Conservation (phyloP, 2,329 filamentous ascomycete species). For the Claviceps purpurea region DNA sequence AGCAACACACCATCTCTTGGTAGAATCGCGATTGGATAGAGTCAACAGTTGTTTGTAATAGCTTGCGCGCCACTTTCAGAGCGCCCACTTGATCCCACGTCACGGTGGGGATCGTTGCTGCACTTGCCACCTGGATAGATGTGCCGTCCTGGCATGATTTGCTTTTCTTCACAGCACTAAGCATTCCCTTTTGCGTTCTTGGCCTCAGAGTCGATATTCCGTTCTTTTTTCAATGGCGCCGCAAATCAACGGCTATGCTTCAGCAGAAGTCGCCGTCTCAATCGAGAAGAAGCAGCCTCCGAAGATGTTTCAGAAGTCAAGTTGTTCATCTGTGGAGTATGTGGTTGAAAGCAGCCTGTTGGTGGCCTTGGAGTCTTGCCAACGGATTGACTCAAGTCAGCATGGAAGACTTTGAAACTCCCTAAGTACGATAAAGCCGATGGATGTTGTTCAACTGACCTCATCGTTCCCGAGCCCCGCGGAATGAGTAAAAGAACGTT, state of each 20-base stretch:
- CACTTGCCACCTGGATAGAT: too few species aligned
- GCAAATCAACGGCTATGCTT: not conserved
- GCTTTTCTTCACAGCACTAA: too few species aligned
- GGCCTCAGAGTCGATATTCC: too few species aligned
- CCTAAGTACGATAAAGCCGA: slow-evolving; percentile 10
- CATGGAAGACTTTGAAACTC: slow-evolving; percentile 9
- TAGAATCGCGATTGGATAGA: too few species aligned
- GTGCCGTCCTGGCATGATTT: too few species aligned
- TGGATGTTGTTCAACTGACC: slow-evolving; percentile 28
- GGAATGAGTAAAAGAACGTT: slow-evolving; percentile 74
- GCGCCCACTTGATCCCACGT: slow-evolving; percentile 91
- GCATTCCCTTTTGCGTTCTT: too few species aligned
- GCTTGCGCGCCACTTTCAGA: slow-evolving; percentile 61
- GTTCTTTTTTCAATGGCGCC: too few species aligned
- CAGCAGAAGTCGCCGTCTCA: not conserved
- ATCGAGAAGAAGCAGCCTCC: slow-evolving; percentile 15
- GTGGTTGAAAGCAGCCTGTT: slow-evolving; percentile 10
- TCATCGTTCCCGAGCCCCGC: slow-evolving; percentile 65
- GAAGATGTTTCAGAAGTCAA: slow-evolving; percentile 19
- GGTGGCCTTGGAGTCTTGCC: slow-evolving; percentile 18
- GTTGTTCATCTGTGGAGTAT: slow-evolving; percentile 18
- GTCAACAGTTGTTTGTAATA: slow-evolving; percentile 35
- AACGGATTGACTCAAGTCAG: slow-evolving; percentile 9
- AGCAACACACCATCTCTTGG: slow-evolving; percentile 57
- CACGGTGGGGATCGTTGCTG: slow-evolving; percentile 81